Conservation (phyloP, 2,329 filamentous ascomycete genomes). For the Blastomyces gilchristii region DNA sequence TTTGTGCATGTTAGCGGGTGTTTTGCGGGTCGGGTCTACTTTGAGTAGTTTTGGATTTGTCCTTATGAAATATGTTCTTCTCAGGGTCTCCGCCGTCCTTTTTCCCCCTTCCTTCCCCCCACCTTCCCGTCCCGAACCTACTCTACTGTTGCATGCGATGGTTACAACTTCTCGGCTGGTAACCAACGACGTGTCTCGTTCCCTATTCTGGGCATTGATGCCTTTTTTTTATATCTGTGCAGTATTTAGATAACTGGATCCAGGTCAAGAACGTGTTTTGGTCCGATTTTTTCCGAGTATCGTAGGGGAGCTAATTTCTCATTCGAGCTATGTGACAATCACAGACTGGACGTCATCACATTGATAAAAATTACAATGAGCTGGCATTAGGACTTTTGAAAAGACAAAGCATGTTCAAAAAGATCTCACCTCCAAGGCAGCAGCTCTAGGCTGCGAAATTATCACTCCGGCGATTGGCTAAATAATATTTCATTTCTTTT, state of each 20-base stretch:
- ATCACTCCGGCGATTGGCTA: background rate
- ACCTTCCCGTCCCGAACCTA: background rate
- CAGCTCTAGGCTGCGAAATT: background rate
- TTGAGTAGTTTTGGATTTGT: background rate
- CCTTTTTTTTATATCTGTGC: background rate
- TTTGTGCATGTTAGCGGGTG: background rate
- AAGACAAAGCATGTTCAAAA: background rate
- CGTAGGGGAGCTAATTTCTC: background rate
- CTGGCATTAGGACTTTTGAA: background rate
- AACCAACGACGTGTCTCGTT: background rate
- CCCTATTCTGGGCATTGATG: background rate
- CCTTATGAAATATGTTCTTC: background rate
- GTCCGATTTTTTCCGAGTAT: background rate
- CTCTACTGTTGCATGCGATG: background rate
- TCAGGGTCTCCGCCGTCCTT: background rate
- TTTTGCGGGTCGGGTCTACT: background rate
- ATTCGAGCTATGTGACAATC: background rate
- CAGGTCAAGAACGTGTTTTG: background rate
- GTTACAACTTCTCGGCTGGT: background rate
- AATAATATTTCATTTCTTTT: background rate
- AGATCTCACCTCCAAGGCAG: background rate
- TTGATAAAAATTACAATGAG: background rate
- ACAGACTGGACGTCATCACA: background rate
- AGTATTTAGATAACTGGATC: background rate
- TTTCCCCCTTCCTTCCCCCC: background rate